Evolutionary conservation across 768 basidiomycete species (phyloP).

Genomic region (Punctularia strigosozonata): DNA sequence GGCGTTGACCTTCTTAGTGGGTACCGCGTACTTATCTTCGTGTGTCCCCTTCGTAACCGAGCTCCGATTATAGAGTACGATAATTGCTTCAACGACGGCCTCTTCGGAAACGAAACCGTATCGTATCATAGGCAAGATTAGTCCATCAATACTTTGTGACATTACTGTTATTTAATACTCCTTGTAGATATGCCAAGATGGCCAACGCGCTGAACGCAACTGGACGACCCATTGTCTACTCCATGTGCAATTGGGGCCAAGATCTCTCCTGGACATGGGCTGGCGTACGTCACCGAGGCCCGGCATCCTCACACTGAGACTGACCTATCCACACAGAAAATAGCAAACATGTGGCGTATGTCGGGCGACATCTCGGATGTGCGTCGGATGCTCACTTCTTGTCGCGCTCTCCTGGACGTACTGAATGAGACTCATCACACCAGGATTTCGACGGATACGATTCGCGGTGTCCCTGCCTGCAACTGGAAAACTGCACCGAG

Average conservation of each 20-base stretch:
- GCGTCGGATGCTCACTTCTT: constrained; percentile 1
- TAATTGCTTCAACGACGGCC: constrained; percentile 29
- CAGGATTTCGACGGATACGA: constrained; percentile 23
- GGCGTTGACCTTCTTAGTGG: constrained; percentile 25
- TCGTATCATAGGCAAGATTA: too few species aligned
- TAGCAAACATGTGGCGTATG: constrained; percentile 20
- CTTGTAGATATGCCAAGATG: constrained; percentile 26
- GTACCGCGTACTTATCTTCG: neutral
- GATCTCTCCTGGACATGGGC: constrained; percentile 29
- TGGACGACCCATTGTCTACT: constrained; percentile 25
- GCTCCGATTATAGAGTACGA: constrained; percentile 18
- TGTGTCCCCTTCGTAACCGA: neutral
- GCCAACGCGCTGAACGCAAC: constrained; percentile 25
- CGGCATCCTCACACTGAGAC: too few species aligned
- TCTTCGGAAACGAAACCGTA: constrained; percentile 20
- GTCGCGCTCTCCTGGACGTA: too few species aligned
- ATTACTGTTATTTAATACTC: too few species aligned
- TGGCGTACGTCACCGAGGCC: constrained; percentile 12
- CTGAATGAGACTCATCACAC: too few species aligned
- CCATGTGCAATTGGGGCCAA: constrained; percentile 30
- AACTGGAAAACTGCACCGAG: constrained; percentile 24
- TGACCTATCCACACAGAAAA: too few species aligned
- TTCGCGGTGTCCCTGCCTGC: constrained; percentile 24
- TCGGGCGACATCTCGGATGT: constrained; percentile 20
- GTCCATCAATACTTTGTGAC: too few species aligned